A percentile compares a stretch with the other conserved stretches of the same genome.
These are phyloP conservation scores for Dispira simplex DNA, from an alignment of 192 early-diverging fungal species.

Conservation along the genomic window DNA sequence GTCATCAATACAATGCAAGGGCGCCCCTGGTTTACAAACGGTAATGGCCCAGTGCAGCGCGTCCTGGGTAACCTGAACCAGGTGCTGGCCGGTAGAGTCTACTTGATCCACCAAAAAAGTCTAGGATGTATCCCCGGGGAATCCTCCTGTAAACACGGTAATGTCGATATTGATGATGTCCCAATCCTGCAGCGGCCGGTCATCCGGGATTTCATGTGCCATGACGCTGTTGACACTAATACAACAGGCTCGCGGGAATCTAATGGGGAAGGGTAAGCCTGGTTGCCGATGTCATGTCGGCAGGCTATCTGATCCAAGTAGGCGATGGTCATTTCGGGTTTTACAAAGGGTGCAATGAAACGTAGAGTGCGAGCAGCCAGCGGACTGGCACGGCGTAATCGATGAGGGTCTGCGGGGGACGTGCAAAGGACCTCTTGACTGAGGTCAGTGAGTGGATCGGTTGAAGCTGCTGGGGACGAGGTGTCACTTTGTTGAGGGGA, in stretches of 20 bases:
- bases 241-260: conserved; percentile 59
- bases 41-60: conserved; percentile 40
- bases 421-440: no score
- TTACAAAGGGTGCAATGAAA: conserved; percentile 31
- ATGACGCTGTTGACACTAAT: conserved; percentile 75
- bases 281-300: conserved; percentile 27
- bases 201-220: conserved; percentile 58
- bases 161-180: conserved; percentile 71
- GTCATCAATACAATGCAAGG: conserved; percentile 46
- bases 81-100: conserved; percentile 32
- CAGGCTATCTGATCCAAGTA: conserved; percentile 34
- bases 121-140: conserved; percentile 55
- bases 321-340: conserved; percentile 29
- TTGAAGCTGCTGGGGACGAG: no score
- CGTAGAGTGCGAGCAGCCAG: conserved; percentile 40
- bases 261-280: conserved; percentile 63
- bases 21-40: conserved; percentile 58
- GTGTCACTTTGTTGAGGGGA: no score
- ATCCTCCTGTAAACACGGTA: conserved; percentile 45
- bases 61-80: conserved; percentile 40
- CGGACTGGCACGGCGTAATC: conserved; percentile 28
- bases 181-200: conserved; percentile 38
- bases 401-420: background rate
- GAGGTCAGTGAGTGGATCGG: no score
- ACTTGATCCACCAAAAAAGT: conserved; percentile 45